A percentile compares a stretch with the other conserved stretches of the same genome.
These are phyloP conservation scores for Nematocida sp. DNA, from an alignment of 371 early-diverging fungal genomes.

Conservation along the genomic window DNA sequence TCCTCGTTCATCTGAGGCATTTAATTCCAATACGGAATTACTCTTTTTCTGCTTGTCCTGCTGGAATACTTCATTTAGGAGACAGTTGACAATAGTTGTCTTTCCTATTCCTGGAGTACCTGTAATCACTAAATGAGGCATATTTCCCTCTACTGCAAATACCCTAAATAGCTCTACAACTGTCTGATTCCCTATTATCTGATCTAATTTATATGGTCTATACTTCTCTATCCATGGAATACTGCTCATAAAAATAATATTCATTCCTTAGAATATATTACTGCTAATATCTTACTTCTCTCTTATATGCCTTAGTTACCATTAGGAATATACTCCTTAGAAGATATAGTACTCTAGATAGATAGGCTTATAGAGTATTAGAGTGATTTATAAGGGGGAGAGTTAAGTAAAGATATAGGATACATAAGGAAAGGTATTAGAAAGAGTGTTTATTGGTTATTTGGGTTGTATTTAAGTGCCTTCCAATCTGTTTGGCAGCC, in stretches of 20 bases:
- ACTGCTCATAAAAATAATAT: constrained; percentile 29
- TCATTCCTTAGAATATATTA: constrained; percentile 13
- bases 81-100: constrained; percentile 83
- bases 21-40: constrained; percentile 87
- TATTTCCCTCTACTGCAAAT: constrained; percentile 78
- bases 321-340: no score
- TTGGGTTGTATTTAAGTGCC: constrained; percentile 5
- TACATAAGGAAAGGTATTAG: no score
- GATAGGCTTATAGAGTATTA: no score
- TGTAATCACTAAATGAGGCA: constrained; percentile 88
- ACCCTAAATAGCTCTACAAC: constrained; percentile 75
- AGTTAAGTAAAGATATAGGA: no score
- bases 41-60: constrained; percentile 70
- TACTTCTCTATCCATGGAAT: constrained; percentile 78
- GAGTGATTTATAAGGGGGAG: no score
- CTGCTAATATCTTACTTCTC: no score
- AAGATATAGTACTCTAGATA: no score
- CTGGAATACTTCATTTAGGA: constrained; percentile 77
- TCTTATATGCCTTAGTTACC: no score
- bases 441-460: no score
- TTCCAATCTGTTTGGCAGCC: constrained; percentile 36
- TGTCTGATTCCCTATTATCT: constrained; percentile 87
- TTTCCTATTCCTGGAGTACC: constrained; percentile 97
- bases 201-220: constrained; percentile 74
- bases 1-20: constrained; percentile 96